A percentile compares a stretch with the other conserved stretches of the same genome.
These are phyloP conservation scores for Talaromyces sp. DNA, from an alignment of 2,329 filamentous ascomycete genomes.

Conservation along the genomic window DNA sequence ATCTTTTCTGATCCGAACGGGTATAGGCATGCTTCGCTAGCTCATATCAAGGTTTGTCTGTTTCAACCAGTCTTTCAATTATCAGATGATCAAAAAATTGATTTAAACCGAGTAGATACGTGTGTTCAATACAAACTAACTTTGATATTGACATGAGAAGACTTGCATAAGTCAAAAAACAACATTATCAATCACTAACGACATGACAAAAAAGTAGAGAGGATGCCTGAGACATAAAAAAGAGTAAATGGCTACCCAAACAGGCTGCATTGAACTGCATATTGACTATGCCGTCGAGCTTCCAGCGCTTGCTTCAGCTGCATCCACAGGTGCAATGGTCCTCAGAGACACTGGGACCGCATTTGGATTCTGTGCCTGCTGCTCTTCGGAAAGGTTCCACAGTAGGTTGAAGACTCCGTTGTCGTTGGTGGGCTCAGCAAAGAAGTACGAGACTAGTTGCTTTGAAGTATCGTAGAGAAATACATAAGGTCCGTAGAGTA, in stretches of 20 bases:
- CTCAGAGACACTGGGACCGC: not conserved
- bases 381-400: not conserved
- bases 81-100: not conserved
- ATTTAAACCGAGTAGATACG: not conserved
- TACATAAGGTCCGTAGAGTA: not conserved
- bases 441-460: slow-evolving; percentile 4
- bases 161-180: too few species aligned
- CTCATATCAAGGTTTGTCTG: not conserved
- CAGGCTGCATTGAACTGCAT: not conserved
- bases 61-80: not conserved
- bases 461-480: not conserved
- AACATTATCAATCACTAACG: too few species aligned
- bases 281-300: not conserved
- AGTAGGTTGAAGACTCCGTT: not conserved
- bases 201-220: not conserved
- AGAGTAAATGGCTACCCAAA: not conserved
- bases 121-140: not conserved
- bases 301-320: not conserved
- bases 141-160: not conserved
- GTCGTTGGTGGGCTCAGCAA: not conserved
- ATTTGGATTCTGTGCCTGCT: not conserved
- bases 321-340: not conserved
- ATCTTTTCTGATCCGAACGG: not conserved
- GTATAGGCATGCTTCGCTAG: not conserved
- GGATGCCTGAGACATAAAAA: not conserved